Conservation (phyloP, 1,284 basidiomycete species). For the Bjerkandera adusta region DNA sequence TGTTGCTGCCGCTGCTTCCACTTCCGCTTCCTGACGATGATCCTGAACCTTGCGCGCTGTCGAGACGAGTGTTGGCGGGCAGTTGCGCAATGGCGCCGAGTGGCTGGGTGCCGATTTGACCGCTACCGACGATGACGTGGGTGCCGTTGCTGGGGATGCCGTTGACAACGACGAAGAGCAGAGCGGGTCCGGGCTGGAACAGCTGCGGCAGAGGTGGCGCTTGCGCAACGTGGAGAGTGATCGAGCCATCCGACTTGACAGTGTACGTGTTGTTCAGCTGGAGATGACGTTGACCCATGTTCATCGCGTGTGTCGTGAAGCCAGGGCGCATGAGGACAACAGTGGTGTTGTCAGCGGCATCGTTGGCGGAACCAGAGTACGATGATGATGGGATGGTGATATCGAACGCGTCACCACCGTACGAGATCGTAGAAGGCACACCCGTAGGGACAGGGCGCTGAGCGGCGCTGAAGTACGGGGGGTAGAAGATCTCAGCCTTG, state of each 20-base stretch:
- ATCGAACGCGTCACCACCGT: constrained; percentile 86
- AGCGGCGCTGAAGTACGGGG: constrained; percentile 75
- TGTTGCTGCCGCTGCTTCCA: constrained; percentile 14
- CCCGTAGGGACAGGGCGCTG: constrained; percentile 73
- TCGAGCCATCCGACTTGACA: constrained; percentile 72
- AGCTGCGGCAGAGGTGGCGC: constrained; percentile 81
- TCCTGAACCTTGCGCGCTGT: constrained; percentile 39
- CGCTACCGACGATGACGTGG: constrained; percentile 77
- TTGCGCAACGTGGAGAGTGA: constrained; percentile 76
- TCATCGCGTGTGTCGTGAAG: constrained; percentile 95
- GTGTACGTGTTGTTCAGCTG: constrained; percentile 83
- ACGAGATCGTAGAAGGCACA: constrained; percentile 71
- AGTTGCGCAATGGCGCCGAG: constrained; percentile 43
- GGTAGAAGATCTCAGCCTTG: constrained; percentile 85
- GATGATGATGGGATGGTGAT: constrained; percentile 59
- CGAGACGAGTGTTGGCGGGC: constrained; percentile 46
- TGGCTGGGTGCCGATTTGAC: constrained; percentile 70
- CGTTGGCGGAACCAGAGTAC: constrained; percentile 65
- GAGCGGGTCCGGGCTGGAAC: constrained; percentile 83
- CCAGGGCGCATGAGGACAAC: constrained; percentile 84
- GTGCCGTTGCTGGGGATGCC: constrained; percentile 83
- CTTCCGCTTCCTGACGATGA: constrained; percentile 16
- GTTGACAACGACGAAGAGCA: constrained; percentile 78
- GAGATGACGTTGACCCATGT: constrained; percentile 85
- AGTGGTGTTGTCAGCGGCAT: constrained; percentile 74